Conservation (phyloP, 129 eudicot species). For the Sambucus nigra region DNA sequence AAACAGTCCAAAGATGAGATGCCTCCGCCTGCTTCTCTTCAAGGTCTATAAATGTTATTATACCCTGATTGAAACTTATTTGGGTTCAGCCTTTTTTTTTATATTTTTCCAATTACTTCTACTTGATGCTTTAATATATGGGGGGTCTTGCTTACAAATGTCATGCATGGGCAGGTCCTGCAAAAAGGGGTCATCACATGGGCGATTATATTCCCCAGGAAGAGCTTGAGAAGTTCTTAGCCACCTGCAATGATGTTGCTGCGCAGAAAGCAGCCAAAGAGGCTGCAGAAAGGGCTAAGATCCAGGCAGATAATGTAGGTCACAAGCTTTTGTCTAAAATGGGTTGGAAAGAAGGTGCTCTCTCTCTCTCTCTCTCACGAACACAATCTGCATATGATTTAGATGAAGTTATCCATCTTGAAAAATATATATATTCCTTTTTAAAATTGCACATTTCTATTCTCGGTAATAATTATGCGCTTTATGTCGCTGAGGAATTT, state of each 20-base stretch:
- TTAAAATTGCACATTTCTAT: too few relatives aligned
- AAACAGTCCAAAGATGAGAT: constrained; percentile 62
- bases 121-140: not conserved
- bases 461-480: too few relatives aligned
- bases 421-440: too few relatives aligned
- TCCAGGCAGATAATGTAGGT: constrained; percentile 77
- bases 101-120: not conserved
- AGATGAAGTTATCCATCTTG: too few relatives aligned
- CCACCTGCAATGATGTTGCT: constrained; percentile 49
- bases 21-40: constrained; percentile 78
- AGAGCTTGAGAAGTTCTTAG: constrained; percentile 59
- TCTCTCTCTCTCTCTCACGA: not conserved
- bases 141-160: not conserved
- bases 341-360: constrained; percentile 81
- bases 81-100: not conserved
- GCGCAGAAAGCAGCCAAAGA: constrained; percentile 46
- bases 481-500: too few relatives aligned
- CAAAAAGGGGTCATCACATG: constrained; percentile 75
- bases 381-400: too few relatives aligned
- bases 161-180: constrained; percentile 16
- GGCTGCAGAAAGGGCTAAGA: constrained; percentile 41
- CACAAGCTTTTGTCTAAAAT: constrained; percentile 65
- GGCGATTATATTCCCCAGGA: constrained; percentile 72
- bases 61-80: not conserved
- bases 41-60: constrained; percentile 18